Evolutionary conservation across 148 eudicot species (phyloP).

Genomic region (Silene latifolia): DNA sequence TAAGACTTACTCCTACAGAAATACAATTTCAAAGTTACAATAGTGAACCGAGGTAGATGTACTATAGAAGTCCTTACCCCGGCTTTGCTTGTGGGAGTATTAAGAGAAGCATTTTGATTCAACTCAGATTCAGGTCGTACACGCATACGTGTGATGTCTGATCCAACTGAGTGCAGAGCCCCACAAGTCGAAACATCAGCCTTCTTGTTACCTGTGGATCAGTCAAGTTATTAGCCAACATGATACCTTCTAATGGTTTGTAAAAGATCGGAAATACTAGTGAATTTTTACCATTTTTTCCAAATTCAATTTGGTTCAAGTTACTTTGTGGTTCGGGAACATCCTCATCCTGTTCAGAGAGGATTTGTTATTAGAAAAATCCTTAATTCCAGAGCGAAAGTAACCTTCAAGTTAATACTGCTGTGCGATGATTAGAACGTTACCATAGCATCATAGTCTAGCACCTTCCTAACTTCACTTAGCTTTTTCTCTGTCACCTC

Average conservation of each 20-base stretch:
- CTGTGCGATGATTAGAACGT: constrained; percentile 11
- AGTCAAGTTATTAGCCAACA: background rate
- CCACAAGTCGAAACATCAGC: constrained; percentile 77
- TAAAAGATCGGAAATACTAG: background rate
- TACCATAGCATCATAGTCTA: constrained; percentile 66
- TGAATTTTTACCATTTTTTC: constrained; percentile 32
- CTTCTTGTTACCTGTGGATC: constrained; percentile 38
- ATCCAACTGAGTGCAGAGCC: constrained; percentile 79
- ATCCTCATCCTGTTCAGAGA: constrained; percentile 54
- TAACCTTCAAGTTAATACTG: background rate
- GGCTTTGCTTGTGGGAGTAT: constrained; percentile 77
- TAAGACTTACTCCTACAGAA: too few relatives aligned
- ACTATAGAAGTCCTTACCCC: constrained; percentile 42
- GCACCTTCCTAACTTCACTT: constrained; percentile 59
- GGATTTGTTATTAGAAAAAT: background rate
- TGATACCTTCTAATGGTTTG: background rate
- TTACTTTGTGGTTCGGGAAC: constrained; percentile 34
- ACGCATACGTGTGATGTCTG: constrained; percentile 80
- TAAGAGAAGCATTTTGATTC: constrained; percentile 41
- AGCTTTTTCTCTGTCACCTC: constrained; percentile 69
- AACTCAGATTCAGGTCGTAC: constrained; percentile 41
- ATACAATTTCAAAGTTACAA: background rate
- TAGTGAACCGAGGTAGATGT: background rate
- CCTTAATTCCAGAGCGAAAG: background rate
- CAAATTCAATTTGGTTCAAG: constrained; percentile 32